Percentiles rank a stretch among this genome's conserved stretches.
Evolutionary conservation across 495 filamentous ascomycete genomes (phyloP).

Genomic region (Aspergillus steynii): DNA sequence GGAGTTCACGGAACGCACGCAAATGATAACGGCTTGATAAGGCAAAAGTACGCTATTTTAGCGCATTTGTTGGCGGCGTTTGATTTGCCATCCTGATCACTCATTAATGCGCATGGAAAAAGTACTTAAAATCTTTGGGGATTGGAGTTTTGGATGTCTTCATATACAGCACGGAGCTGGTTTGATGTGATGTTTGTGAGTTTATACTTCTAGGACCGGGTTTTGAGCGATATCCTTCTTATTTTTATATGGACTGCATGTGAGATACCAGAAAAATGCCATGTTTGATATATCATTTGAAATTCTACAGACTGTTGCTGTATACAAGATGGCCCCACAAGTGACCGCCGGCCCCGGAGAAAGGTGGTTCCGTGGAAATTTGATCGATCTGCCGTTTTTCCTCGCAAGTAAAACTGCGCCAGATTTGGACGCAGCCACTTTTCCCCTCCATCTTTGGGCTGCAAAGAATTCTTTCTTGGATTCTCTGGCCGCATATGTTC

Average conservation of each 20-base stretch:
- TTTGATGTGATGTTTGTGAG: constrained; percentile 2
- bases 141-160: neutral
- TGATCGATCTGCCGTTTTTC: constrained; percentile 33
- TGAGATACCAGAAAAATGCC: constrained; percentile 1
- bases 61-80: neutral
- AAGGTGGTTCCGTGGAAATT: constrained; percentile 38
- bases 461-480: constrained; percentile 4
- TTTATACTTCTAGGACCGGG: neutral
- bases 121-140: neutral
- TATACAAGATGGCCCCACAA: neutral
- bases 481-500: constrained; percentile 40
- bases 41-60: neutral
- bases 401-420: constrained; percentile 3
- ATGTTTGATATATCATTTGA: constrained; percentile 1
- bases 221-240: constrained; percentile 2
- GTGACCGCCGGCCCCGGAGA: constrained; percentile 29
- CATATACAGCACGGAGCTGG: neutral
- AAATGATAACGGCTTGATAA: constrained; percentile 24
- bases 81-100: neutral
- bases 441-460: constrained; percentile 11
- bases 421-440: constrained; percentile 21
- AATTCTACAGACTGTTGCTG: constrained; percentile 2
- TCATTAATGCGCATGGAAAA: neutral
- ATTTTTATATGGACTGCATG: constrained; percentile 5
- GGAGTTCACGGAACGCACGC: constrained; percentile 63